Evolutionary conservation across 2,329 filamentous ascomycete genomes (phyloP), one percentile per base, ranked within the genome.

Genomic region (Venturia pyrina): DNA sequence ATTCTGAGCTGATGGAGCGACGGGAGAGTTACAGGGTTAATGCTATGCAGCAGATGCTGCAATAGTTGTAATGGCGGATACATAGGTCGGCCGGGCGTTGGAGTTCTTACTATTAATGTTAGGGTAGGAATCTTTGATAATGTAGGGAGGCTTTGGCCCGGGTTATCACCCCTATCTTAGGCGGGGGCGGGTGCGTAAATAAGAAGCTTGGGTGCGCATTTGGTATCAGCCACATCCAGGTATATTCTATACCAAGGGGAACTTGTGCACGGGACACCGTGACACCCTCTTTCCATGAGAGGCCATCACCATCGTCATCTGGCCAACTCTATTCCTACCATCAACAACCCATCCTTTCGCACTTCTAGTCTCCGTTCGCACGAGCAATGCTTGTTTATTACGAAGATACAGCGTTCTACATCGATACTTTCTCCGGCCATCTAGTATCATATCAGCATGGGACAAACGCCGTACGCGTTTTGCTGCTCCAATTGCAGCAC

Each of bases 11-110:
- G 65, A 73, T 82, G 40, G 74, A 78, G 67, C 74, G 80, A 41
- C 79, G 77, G 66, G 79, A 82, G 70, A 80, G 75, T 64, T 83
- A 83, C 69, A 76, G 80, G 37, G 76, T 76, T 13, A 83, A 81
- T 71, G 81, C 79, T 24, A 73, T 82, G 62, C 78, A 81, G 68
- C 81, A 83, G 69, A 65, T 53, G 48, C 21, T 53, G 48, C 48
- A 53, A 17, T 53, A 53, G 48, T 2, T 28, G 28, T 28, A 28
- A 28, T 28, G 2, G 28, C 28, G 28, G 28, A 28, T 28, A 28
- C 28, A 28, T 28, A 28, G 28, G 28, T 28, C 28, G 28, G 28
- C 28, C 28, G 28, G 28, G 28, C 4, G 28, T 28, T 28, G 28
- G 28, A 28, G 28, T 28, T 28, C 28, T 28, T 2, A 28, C 28